Percentiles rank a stretch among this genome's conserved stretches.
phyloP scores from a whole-genome alignment of 176 grass and related monocot species.

The Aegilops tauschii region DNA sequence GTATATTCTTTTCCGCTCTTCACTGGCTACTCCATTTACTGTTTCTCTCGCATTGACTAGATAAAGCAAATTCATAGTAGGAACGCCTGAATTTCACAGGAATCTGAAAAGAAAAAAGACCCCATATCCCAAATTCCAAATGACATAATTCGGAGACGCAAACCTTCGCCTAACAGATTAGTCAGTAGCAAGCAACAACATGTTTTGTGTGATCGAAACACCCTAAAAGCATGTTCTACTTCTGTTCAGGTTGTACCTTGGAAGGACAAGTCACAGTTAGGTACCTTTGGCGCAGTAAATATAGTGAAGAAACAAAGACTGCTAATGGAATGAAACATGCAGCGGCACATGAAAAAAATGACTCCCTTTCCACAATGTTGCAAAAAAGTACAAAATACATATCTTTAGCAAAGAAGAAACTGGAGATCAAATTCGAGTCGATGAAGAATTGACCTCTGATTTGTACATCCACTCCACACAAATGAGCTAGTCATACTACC shows the following conservation, averaged over 20 bases:
- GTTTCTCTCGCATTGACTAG: not conserved
- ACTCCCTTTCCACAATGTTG: not conserved
- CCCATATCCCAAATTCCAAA: not conserved
- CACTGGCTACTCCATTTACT: not conserved
- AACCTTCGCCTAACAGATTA: not conserved
- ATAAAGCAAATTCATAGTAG: not conserved
- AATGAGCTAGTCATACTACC: no score
- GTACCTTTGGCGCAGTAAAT: not conserved
- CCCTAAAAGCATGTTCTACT: not conserved
- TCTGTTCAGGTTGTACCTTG: not conserved
- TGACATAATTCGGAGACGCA: not conserved
- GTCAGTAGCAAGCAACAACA: not conserved
- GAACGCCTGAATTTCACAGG: not conserved
- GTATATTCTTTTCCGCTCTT: not conserved
- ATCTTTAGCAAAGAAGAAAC: no score
- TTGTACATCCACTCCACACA: no score
- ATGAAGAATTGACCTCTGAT: no score
- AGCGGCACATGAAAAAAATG: not conserved
- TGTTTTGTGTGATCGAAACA: conserved; percentile 1
- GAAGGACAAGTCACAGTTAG: not conserved
- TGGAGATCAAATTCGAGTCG: no score
- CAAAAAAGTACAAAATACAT: no score
- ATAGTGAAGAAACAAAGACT: not conserved
- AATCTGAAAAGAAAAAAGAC: not conserved
- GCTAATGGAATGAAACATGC: not conserved